These are phyloP conservation scores for Pseudoturritis turrita DNA, from an alignment of 345 rosid species.

Conservation along the genomic window DNA sequence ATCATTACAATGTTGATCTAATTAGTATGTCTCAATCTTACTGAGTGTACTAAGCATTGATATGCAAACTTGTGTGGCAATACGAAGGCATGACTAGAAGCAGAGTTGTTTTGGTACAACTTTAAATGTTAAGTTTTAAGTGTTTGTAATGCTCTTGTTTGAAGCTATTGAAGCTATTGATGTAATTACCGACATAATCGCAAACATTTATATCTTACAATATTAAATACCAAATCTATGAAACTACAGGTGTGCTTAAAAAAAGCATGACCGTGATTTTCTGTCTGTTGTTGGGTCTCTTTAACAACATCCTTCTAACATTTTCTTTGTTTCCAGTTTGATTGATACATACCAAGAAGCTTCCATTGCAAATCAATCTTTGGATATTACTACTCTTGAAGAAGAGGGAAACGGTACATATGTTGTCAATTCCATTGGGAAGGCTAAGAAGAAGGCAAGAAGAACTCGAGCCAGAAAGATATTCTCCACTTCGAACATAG, in stretches of 20 bases:
- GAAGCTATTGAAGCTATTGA: background rate
- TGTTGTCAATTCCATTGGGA: slow-evolving; percentile 22
- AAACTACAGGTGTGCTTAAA: background rate
- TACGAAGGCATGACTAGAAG: background rate
- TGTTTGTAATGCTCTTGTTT: background rate
- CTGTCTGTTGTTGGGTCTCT: background rate
- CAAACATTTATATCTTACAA: background rate
- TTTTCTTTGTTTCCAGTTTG: slow-evolving; percentile 40
- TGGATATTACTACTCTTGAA: slow-evolving; percentile 25
- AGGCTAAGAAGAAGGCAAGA: slow-evolving; percentile 52
- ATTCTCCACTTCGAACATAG: slow-evolving; percentile 33
- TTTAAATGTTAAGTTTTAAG: background rate
- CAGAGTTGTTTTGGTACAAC: background rate
- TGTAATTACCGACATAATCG: background rate
- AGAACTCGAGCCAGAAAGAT: slow-evolving; percentile 36
- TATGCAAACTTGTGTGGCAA: background rate
- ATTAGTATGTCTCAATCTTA: background rate
- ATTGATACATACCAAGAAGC: slow-evolving; percentile 25
- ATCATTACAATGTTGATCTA: background rate
- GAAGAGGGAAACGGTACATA: slow-evolving; percentile 27
- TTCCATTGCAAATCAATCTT: slow-evolving; percentile 24
- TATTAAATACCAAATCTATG: background rate
- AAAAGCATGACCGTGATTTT: background rate
- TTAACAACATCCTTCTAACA: background rate
- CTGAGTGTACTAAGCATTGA: background rate